A percentile compares a stretch with the other conserved stretches of the same genome.
Conservation (phyloP, 768 basidiomycete species). For the Rhodotorula paludigena region DNA sequence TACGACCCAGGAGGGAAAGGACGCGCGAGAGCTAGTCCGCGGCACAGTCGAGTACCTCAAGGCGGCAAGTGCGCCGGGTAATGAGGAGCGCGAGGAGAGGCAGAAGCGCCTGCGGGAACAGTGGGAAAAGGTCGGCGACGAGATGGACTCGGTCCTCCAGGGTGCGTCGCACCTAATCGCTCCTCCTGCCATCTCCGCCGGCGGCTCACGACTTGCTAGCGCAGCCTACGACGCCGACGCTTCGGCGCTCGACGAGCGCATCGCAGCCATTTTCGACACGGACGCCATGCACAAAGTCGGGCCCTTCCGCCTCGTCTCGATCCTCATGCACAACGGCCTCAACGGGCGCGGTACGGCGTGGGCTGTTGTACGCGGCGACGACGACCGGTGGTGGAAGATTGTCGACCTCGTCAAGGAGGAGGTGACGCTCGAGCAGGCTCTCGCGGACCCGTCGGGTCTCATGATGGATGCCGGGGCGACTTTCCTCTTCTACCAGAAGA, state of each 20-base stretch:
- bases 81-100: slow-evolving; percentile 1
- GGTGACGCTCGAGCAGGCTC: slow-evolving; percentile 16
- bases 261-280: background rate
- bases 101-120: slow-evolving; percentile 7
- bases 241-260: background rate
- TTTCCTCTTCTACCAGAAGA: slow-evolving; percentile 28
- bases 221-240: slow-evolving; percentile 15
- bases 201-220: background rate
- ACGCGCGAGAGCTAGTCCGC: slow-evolving; percentile 8
- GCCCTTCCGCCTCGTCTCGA: slow-evolving; percentile 10
- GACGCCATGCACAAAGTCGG: background rate
- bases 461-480: slow-evolving; percentile 28
- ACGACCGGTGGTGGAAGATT: slow-evolving; percentile 23
- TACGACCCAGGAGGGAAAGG: background rate
- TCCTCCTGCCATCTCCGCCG: no score
- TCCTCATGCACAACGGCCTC: slow-evolving; percentile 27
- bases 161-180: background rate
- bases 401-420: slow-evolving; percentile 10
- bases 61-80: background rate
- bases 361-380: slow-evolving; percentile 7
- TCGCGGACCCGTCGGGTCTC: slow-evolving; percentile 28
- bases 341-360: slow-evolving; percentile 23
- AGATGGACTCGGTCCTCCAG: background rate
- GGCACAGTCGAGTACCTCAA: slow-evolving; percentile 6
- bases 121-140: slow-evolving; percentile 10